phyloP scores from a whole-genome alignment of 2,329 filamentous ascomycete genomes.

The Nigrospora sphaerica region DNA sequence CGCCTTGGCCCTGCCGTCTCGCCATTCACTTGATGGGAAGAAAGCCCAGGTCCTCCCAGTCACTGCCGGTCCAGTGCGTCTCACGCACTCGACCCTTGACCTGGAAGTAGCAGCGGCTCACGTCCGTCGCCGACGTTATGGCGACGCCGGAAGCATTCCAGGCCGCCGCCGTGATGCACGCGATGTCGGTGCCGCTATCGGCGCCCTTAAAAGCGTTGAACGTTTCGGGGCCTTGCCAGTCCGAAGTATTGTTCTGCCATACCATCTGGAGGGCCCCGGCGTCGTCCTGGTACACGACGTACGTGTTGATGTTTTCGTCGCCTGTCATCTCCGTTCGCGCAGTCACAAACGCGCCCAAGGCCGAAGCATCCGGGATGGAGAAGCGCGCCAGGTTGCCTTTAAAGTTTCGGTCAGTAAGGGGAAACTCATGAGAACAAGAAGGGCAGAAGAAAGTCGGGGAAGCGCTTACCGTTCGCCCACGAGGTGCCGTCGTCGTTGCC shows the following conservation, averaged over 20 bases:
- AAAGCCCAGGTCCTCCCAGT: too few relatives aligned
- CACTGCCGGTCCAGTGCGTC: too few relatives aligned
- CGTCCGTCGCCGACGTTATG: conserved; percentile 9
- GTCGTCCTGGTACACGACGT: conserved; percentile 13
- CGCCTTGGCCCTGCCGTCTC: too few relatives aligned
- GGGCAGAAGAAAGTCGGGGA: too few relatives aligned
- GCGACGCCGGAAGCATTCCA: conserved; percentile 2
- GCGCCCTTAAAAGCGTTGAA: conserved; percentile 9
- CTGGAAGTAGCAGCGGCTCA: conserved; percentile 14
- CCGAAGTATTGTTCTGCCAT: conserved; percentile 12
- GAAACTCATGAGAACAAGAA: too few relatives aligned
- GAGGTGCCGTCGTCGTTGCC: conserved; percentile 5
- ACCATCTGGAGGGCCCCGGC: conserved; percentile 10
- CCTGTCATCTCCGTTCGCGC: conserved; percentile 8
- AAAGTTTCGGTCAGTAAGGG: too few relatives aligned
- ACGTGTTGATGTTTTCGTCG: conserved; percentile 12
- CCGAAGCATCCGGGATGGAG: conserved; percentile 7
- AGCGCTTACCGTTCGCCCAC: conserved; percentile 9
- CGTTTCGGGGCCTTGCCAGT: conserved; percentile 10
- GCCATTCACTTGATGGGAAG: too few relatives aligned
- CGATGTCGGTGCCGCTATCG: conserved; percentile 9
- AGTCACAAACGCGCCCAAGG: conserved; percentile 12
- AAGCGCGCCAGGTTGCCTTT: not conserved
- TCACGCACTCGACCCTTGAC: not conserved
- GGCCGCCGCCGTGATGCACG: conserved; percentile 9